phyloP scores from a whole-genome alignment of 2,329 filamentous ascomycete species.

The Clonostachys chloroleuca region DNA sequence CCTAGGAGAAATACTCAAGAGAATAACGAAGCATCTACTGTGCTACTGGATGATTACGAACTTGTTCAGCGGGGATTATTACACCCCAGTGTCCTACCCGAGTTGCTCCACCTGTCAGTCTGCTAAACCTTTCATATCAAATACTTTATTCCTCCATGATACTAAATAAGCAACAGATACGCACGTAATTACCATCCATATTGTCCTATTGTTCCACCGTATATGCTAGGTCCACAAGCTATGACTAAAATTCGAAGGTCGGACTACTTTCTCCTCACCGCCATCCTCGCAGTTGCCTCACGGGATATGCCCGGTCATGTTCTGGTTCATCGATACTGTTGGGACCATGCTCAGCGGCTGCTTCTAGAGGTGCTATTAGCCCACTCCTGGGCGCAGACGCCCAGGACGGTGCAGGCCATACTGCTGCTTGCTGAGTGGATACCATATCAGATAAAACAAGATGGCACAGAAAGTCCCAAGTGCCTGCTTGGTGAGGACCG shows the following conservation, averaged over 20 bases:
- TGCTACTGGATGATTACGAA: not conserved
- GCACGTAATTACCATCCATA: conserved; percentile 3
- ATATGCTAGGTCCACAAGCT: not conserved
- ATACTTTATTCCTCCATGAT: not conserved
- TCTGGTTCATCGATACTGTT: conserved; percentile 5
- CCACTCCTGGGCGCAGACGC: conserved; percentile 6
- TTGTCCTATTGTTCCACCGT: conserved; percentile 2
- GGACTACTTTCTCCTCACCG: conserved; percentile 3
- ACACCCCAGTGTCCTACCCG: not conserved
- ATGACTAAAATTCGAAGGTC: conserved; percentile 1
- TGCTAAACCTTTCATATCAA: not conserved
- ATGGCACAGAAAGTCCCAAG: conserved; percentile 1
- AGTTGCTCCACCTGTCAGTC: not conserved
- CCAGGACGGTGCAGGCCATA: conserved; percentile 5
- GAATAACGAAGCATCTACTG: not conserved
- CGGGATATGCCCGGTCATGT: conserved; percentile 2
- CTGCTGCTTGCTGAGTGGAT: conserved; percentile 7
- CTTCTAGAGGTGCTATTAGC: conserved; percentile 5
- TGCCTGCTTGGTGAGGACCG: conserved; percentile 5
- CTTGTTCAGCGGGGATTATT: not conserved
- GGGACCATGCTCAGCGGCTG: conserved; percentile 7
- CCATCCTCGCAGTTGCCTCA: conserved; percentile 1
- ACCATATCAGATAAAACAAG: conserved; percentile 4
- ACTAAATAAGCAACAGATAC: not conserved
- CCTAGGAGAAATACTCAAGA: no score